Base-by-base conservation (phyloP, 1,139 yeast genomes). In the Geotrichum restrictum region DNA sequence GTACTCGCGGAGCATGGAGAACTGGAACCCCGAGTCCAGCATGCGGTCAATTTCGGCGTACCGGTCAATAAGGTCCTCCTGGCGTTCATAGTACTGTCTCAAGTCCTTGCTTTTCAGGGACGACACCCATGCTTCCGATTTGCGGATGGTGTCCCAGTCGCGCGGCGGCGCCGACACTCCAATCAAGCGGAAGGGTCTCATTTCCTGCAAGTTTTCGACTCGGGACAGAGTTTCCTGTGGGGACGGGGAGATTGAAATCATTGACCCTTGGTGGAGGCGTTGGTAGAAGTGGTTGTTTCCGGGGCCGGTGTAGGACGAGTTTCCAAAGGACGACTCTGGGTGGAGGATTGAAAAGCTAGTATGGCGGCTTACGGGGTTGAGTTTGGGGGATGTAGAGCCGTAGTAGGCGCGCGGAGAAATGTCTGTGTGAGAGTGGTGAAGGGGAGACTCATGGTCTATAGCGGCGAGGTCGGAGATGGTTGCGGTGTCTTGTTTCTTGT, bases 11-110 rank as follows among this genome's bases (percentile, higher is more conserved):
- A 86, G 74, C 80, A 86, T 81, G 45, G 79, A 76, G 55, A 77
- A 74, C 59, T 84, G 88, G 54, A 85, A 76, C 0, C 89, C 91
- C 2, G 88, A 80, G 64, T 85, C 94, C 49, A 86, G 72, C 53
- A 85, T 72, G 52, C 75, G 71, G 64, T 86, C 95, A 32, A 86
- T 80, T 56, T 80, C 85, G 48, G 69, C 67, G 59, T 79, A 83
- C 51, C 79, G 73, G 31, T 76, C 78, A 55, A 85, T 80, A 54
- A 82, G 66, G 33, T 74, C 78, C 62, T 86, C 85, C 66, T 85
- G 91, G 18, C 56, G 49, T 36, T 55, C 59, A 52, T 72, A 72
- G 53, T 54, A 71, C 2, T 69, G 59, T 0, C 65, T 49, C 11
- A 11, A 34, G 21, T 43, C 48, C 19, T 55, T 51, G 37, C 63